Conservation (phyloP, 2,329 filamentous ascomycete species). For the Triangularia verruculosa region DNA sequence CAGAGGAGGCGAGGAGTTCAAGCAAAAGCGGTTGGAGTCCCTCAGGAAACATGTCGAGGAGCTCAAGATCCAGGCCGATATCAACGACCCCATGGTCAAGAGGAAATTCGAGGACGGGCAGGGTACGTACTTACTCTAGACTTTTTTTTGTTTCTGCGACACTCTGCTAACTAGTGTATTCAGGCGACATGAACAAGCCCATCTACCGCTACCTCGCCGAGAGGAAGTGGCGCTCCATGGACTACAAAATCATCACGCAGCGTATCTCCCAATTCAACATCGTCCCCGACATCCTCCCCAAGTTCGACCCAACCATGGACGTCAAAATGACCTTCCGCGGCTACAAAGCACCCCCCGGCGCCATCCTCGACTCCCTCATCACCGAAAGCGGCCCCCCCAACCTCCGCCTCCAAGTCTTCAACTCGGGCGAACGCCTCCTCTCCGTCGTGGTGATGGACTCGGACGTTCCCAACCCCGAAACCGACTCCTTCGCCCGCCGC, state of each 20-base stretch:
- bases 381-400: conserved; percentile 70
- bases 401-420: conserved; percentile 81
- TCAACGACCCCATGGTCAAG: conserved; percentile 93
- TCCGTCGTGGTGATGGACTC: conserved; percentile 84
- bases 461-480: conserved; percentile 78
- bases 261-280: conserved; percentile 84
- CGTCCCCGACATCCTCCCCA: conserved; percentile 81
- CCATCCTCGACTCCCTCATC: conserved; percentile 70
- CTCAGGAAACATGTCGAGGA: conserved; percentile 71
- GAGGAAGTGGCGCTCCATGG: conserved; percentile 81
- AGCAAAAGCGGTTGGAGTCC: conserved; percentile 64
- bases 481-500: conserved; percentile 72
- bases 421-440: conserved; percentile 75
- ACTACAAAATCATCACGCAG: conserved; percentile 75
- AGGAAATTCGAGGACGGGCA: conserved; percentile 88
- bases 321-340: conserved; percentile 78
- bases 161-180: not conserved
- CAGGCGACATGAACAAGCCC: conserved; percentile 93
- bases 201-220: conserved; percentile 91
- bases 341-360: conserved; percentile 68
- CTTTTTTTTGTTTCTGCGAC: not conserved
- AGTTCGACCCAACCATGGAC: conserved; percentile 73
- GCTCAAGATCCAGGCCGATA: conserved; percentile 85
- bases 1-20: conserved; percentile 60
- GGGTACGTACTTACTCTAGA: conserved; percentile 52